Conservation (phyloP, 495 filamentous ascomycete species). For the Delitschia confertaspora region DNA sequence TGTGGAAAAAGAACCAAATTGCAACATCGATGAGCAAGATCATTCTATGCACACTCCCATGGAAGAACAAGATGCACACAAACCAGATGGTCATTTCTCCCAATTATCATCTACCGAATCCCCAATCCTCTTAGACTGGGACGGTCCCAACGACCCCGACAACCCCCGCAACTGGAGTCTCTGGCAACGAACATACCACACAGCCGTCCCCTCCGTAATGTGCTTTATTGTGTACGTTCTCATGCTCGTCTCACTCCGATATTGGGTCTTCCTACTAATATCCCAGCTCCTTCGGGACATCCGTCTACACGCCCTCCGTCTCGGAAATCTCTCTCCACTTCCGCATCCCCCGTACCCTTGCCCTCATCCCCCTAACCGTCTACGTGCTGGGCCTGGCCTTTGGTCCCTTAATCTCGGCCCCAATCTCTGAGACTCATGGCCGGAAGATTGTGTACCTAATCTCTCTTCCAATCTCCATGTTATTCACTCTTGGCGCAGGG, state of each 20-base stretch:
- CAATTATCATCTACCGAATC: too few species aligned
- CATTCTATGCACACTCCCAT: too few species aligned
- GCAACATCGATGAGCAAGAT: too few species aligned
- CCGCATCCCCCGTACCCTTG: constrained; percentile 28
- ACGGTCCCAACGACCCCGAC: constrained; percentile 33
- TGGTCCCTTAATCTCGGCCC: constrained; percentile 33
- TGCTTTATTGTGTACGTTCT: constrained; percentile 29
- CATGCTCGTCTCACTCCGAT: background rate
- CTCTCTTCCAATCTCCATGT: constrained; percentile 42
- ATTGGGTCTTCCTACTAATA: background rate
- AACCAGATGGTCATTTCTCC: too few species aligned
- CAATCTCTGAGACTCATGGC: constrained; percentile 33
- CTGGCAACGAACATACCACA: constrained; percentile 27
- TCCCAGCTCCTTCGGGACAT: constrained; percentile 28
- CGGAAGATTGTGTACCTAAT: constrained; percentile 30
- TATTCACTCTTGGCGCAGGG: constrained; percentile 56
- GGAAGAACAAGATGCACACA: too few species aligned
- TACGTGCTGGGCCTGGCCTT: constrained; percentile 33
- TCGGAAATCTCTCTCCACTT: constrained; percentile 28
- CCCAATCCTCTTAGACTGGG: too few species aligned
- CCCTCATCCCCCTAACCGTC: constrained; percentile 30
- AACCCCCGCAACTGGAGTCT: constrained; percentile 38
- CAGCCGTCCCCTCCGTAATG: constrained; percentile 26
- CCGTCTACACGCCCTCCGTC: constrained; percentile 31
- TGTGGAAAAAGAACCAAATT: too few species aligned